phyloP scores from a whole-genome alignment of 208 protist genomes.

The Herpetomonas samuelpessoai region DNA sequence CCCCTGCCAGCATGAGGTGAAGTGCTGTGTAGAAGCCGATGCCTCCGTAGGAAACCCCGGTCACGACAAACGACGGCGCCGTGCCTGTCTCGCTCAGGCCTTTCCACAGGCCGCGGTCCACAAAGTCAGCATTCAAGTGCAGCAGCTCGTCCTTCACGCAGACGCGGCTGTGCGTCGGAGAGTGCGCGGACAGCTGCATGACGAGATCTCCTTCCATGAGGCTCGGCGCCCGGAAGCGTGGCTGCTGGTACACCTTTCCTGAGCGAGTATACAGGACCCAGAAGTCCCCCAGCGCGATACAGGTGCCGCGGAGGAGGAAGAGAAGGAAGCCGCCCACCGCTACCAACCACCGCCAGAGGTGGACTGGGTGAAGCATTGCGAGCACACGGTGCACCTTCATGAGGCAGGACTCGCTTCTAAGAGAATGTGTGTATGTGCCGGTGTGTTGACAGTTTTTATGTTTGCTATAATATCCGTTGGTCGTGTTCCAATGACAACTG shows the following conservation, averaged over 20 bases:
- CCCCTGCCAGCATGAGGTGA: slow-evolving; percentile 57
- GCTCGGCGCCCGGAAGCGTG: slow-evolving; percentile 33
- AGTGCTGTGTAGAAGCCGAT: slow-evolving; percentile 76
- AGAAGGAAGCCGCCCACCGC: slow-evolving; percentile 17
- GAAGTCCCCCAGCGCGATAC: slow-evolving; percentile 49
- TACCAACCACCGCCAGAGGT: not conserved
- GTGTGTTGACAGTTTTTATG: no score
- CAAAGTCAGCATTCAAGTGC: slow-evolving; percentile 45
- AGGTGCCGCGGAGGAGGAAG: slow-evolving; percentile 48
- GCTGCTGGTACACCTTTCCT: slow-evolving; percentile 39
- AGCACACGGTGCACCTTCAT: not conserved
- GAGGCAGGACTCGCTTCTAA: no score
- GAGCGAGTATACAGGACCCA: slow-evolving; percentile 58
- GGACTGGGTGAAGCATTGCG: not conserved
- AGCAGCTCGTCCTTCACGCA: slow-evolving; percentile 39
- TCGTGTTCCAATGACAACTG: no score
- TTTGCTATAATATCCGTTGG: no score
- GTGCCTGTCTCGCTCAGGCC: slow-evolving; percentile 24
- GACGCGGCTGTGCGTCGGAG: slow-evolving; percentile 35
- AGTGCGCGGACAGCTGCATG: slow-evolving; percentile 60
- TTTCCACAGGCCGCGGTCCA: slow-evolving; percentile 61
- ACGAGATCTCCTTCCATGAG: slow-evolving; percentile 52
- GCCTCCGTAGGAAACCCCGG: slow-evolving; percentile 52
- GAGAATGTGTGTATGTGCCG: no score
- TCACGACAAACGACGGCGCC: slow-evolving; percentile 58